Evolutionary conservation across 2,329 filamentous ascomycete genomes (phyloP).

Genomic region (Apiospora hydei): DNA sequence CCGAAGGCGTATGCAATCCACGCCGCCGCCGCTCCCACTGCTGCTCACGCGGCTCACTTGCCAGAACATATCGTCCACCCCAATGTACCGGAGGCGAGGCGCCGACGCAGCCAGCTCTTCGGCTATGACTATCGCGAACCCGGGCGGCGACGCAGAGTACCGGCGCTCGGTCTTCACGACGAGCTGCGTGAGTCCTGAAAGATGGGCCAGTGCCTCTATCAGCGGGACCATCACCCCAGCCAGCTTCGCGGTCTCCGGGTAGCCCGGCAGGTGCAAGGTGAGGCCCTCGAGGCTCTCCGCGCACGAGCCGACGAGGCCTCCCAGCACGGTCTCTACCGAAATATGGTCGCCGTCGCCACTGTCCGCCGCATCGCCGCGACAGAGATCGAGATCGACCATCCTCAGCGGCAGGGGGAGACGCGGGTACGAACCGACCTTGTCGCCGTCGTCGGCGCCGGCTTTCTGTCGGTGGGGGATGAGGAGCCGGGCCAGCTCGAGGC

Average conservation of each 20-base stretch:
- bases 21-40: not conserved
- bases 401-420: not conserved
- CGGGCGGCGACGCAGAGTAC: not conserved
- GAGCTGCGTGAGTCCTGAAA: not conserved
- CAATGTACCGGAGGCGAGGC: not conserved
- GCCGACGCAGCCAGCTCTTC: not conserved
- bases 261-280: not conserved
- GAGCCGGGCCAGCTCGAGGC: not conserved
- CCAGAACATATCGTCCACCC: not conserved
- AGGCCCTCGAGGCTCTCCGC: not conserved
- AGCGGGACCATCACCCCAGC: not conserved
- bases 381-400: conserved; percentile 2
- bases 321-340: not conserved
- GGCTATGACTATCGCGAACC: not conserved
- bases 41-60: not conserved
- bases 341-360: not conserved
- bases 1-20: not conserved
- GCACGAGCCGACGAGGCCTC: not conserved
- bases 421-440: not conserved
- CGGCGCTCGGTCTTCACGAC: not conserved
- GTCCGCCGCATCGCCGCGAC: not conserved
- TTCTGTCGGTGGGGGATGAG: not conserved
- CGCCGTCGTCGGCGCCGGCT: too few species aligned
- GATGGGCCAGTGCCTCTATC: not conserved
- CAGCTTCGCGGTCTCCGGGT: not conserved